Evolutionary conservation across 2,329 filamentous ascomycete genomes (phyloP).

Genomic region (Westerdykella ornata): DNA sequence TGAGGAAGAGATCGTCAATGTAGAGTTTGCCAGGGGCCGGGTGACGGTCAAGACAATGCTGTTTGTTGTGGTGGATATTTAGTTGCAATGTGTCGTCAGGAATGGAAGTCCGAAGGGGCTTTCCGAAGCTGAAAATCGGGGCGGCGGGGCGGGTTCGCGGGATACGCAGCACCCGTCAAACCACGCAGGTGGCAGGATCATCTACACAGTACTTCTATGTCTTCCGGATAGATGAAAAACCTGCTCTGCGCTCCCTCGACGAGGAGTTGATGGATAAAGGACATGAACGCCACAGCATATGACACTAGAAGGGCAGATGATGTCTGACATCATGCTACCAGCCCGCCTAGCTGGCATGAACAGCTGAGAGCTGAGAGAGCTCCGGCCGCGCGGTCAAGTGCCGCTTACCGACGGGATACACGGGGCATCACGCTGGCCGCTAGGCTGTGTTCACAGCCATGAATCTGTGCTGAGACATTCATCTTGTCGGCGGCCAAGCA

Average conservation of each 20-base stretch:
- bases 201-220: too few relatives aligned
- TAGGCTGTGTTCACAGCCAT: background rate
- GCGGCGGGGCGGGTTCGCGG: constrained; percentile 8
- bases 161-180: too few relatives aligned
- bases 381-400: too few relatives aligned
- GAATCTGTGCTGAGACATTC: background rate
- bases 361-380: too few relatives aligned
- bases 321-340: too few relatives aligned
- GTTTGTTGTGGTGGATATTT: too few relatives aligned
- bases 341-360: too few relatives aligned
- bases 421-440: background rate
- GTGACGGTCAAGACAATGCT: too few relatives aligned
- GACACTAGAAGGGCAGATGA: too few relatives aligned
- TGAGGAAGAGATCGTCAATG: too few relatives aligned
- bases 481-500: background rate
- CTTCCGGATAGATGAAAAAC: constrained; percentile 1
- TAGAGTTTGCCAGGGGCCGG: too few relatives aligned
- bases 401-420: background rate
- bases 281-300: background rate
- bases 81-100: background rate
- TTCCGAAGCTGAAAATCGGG: constrained; percentile 11
- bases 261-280: background rate
- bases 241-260: background rate
- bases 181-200: too few relatives aligned
- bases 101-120: background rate